Conservation (phyloP, 176 grass and related monocot genomes). For the Juncus inflexus region DNA sequence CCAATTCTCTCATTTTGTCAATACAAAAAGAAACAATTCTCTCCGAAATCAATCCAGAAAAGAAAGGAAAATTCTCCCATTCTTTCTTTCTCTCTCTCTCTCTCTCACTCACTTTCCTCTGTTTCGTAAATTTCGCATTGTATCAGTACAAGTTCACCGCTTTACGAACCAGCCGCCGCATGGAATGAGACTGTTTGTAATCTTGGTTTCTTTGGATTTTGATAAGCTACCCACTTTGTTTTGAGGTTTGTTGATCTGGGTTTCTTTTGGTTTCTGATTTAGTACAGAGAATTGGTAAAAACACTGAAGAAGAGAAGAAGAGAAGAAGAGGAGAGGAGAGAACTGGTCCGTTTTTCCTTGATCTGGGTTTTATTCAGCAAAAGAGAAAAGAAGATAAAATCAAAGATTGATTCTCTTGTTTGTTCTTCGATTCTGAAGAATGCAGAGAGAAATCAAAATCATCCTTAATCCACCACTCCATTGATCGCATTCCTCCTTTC, state of each 20-base stretch:
- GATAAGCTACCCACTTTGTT: background rate
- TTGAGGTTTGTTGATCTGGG: background rate
- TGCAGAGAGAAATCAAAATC: slow-evolving; percentile 11
- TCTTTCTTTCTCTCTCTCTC: background rate
- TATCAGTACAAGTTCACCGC: background rate
- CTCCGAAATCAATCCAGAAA: too few species aligned
- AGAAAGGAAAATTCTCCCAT: background rate
- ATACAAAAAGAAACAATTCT: too few species aligned
- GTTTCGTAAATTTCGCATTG: slow-evolving; percentile 19
- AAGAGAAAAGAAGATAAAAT: background rate
- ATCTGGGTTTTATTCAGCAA: background rate
- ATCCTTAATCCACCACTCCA: background rate
- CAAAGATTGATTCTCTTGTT: background rate
- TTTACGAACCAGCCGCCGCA: slow-evolving; percentile 5
- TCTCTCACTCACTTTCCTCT: slow-evolving; percentile 18
- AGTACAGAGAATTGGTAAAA: slow-evolving; percentile 23
- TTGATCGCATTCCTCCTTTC: background rate
- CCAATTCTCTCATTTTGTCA: too few species aligned
- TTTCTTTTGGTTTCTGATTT: slow-evolving; percentile 1
- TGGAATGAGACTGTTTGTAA: background rate
- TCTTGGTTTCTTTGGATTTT: background rate
- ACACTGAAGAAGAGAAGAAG: background rate
- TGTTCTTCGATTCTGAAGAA: slow-evolving; percentile 8
- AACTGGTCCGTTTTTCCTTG: slow-evolving; percentile 11
- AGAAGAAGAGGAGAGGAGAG: slow-evolving; percentile 9